Base-by-base conservation (phyloP, 257 asterid genomes). In the Lithospermum erythrorhizon region DNA sequence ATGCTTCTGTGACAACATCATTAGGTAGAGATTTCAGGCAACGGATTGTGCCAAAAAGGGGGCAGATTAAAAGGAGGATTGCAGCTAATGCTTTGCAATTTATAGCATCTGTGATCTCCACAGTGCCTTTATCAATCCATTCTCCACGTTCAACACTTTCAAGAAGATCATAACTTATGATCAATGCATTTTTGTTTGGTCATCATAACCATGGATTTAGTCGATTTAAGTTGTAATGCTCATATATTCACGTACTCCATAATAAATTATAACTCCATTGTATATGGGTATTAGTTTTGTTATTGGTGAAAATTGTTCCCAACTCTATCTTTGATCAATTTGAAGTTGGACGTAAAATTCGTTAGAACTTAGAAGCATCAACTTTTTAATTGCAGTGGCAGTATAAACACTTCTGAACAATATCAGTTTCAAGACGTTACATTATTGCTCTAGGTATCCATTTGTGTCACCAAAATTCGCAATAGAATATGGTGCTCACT, bases 41-140 rank as follows among this genome's bases (percentile, higher is more conserved):
- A 7, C 53, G 79, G 37, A 58, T 68, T 1, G 53, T 77, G 8
- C 95, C 86, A 0, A 82, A 68, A 60, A 72, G 94, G 59, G 95
- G 94, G 37, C 87, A 80, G 37, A 79, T 82, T 71, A 84, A 82
- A 73, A 67, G 59, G 47, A 82, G 67, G 76, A 84, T 84, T 48
- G 94, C 85, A 35, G 73, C 87, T 0, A 77, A 77, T 58, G 90
- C 83, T 22, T 68, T 81, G 49, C 85, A 79, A 0, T 77, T 76
- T 8, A 65, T 87, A 1, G 70, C 68, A 15, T 70, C 78, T 7
- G 72, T 69, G 30, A 58, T 78, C 59, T 53, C 24, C 24, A 53
- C 5, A 35, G 45, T 35, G 14, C 45, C 45, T 35, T 35, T 10
- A 35, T 8, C 45, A 35, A 35, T 53, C 24, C 24, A 53, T 0